phyloP scores from a whole-genome alignment of 2,329 filamentous ascomycete species.

The Karstenula rhodostoma region DNA sequence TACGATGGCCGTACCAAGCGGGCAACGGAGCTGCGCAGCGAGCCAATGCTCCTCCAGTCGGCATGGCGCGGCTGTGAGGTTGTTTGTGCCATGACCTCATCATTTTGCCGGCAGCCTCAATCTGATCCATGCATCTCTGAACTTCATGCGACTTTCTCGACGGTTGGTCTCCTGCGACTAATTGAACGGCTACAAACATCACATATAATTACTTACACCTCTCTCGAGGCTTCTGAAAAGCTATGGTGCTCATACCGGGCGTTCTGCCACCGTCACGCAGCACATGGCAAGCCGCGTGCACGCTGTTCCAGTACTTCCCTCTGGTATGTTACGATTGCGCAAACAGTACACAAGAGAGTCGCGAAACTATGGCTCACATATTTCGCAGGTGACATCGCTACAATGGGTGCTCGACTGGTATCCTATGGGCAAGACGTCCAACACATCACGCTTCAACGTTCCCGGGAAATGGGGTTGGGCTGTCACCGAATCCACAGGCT shows the following conservation, averaged over 20 bases:
- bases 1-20: not conserved
- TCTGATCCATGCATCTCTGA: too few species aligned
- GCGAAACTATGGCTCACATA: constrained; percentile 18
- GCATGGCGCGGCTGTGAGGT: constrained; percentile 11
- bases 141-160: not conserved
- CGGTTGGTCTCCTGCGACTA: not conserved
- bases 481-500: constrained; percentile 84
- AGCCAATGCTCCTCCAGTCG: constrained; percentile 7
- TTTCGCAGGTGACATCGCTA: constrained; percentile 68
- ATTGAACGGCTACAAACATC: not conserved
- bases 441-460: constrained; percentile 78
- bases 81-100: constrained; percentile 14
- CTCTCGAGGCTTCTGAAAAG: not conserved
- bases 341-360: not conserved
- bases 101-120: not conserved
- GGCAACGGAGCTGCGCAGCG: not conserved
- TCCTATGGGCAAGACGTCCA: constrained; percentile 91
- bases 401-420: constrained; percentile 83
- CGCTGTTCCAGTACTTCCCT: constrained; percentile 60
- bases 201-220: not conserved
- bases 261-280: constrained; percentile 59
- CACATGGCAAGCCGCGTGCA: constrained; percentile 58
- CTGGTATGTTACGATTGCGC: constrained; percentile 48
- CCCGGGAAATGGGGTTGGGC: constrained; percentile 88
- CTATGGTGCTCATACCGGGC: constrained; percentile 54